Evolutionary conservation across 1,284 basidiomycete species (phyloP).

Genomic region (Rhizoctonia solani): DNA sequence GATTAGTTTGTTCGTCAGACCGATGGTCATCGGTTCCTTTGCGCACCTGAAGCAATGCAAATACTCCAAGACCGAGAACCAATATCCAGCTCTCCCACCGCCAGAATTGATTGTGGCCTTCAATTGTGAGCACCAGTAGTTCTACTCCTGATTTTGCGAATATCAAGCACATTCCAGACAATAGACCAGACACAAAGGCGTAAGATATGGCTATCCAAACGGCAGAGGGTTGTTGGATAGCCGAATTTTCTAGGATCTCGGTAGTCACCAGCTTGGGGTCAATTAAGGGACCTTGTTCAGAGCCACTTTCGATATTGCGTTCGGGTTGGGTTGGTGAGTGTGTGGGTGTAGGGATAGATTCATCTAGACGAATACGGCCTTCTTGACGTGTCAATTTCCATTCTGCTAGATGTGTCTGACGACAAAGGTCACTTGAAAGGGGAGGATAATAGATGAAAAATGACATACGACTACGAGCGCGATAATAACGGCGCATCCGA

Average conservation of each 20-base stretch:
- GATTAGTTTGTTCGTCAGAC: background rate
- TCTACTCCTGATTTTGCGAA: constrained; percentile 96
- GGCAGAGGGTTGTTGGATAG: constrained; percentile 34
- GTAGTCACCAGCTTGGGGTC: constrained; percentile 51
- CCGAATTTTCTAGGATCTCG: background rate
- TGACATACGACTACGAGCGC: constrained; percentile 66
- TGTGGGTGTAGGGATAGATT: constrained; percentile 23
- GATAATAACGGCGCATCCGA: constrained; percentile 65
- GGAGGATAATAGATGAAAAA: background rate
- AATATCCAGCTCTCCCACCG: constrained; percentile 82
- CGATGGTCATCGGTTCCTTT: background rate
- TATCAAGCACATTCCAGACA: constrained; percentile 90
- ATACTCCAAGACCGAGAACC: constrained; percentile 67
- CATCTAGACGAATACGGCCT: constrained; percentile 25
- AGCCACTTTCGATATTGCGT: constrained; percentile 40
- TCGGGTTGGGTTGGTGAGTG: constrained; percentile 25
- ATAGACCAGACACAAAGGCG: constrained; percentile 87
- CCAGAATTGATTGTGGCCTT: constrained; percentile 86
- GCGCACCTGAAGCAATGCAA: constrained; percentile 68
- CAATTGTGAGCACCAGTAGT: constrained; percentile 79
- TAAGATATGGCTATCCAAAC: constrained; percentile 83
- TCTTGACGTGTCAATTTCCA: constrained; percentile 50
- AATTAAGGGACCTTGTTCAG: constrained; percentile 65
- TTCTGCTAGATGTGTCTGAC: constrained; percentile 62
- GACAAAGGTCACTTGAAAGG: background rate